Evolutionary conservation across 805 yeast genomes (phyloP).

Genomic region (Candida glaebosa): DNA sequence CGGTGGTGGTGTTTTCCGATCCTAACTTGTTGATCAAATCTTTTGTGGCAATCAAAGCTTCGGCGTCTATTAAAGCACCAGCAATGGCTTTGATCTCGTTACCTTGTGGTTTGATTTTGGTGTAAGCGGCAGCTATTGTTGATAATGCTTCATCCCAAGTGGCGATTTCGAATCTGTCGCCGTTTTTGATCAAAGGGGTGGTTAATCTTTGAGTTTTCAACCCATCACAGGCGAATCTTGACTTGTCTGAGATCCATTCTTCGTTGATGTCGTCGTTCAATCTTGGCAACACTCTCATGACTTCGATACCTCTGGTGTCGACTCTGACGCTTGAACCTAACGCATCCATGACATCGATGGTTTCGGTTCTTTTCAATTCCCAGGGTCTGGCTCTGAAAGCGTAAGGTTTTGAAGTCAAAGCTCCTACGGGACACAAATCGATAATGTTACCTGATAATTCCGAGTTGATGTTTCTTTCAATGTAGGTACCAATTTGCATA

Average conservation of each 20-base stretch:
- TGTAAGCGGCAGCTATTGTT: conserved; percentile 60
- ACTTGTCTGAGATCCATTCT: conserved; percentile 89
- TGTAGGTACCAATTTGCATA: conserved; percentile 86
- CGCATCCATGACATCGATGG: conserved; percentile 81
- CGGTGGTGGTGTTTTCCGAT: conserved; percentile 77
- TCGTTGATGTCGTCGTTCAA: conserved; percentile 83
- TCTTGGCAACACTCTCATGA: conserved; percentile 83
- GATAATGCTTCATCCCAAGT: conserved; percentile 87
- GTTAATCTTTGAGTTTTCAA: conserved; percentile 83
- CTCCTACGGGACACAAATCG: conserved; percentile 91
- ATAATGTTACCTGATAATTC: conserved; percentile 85
- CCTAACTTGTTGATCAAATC: conserved; percentile 74
- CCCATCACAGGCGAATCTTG: conserved; percentile 84
- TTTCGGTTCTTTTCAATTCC: conserved; percentile 87
- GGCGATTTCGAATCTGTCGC: conserved; percentile 65
- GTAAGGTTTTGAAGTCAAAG: conserved; percentile 84
- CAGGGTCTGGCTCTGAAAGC: conserved; percentile 93
- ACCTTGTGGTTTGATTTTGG: conserved; percentile 53
- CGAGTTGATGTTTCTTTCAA: conserved; percentile 78
- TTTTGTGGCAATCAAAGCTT: conserved; percentile 76
- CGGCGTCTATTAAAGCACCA: conserved; percentile 82
- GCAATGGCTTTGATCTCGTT: conserved; percentile 78
- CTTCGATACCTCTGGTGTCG: conserved; percentile 83
- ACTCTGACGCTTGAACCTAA: conserved; percentile 80
- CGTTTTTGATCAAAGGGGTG: conserved; percentile 69